Evolutionary conservation across 352 stramenopile genomes (phyloP), one percentile per base, ranked within the genome.

Genomic region (Phytophthora citricola): DNA sequence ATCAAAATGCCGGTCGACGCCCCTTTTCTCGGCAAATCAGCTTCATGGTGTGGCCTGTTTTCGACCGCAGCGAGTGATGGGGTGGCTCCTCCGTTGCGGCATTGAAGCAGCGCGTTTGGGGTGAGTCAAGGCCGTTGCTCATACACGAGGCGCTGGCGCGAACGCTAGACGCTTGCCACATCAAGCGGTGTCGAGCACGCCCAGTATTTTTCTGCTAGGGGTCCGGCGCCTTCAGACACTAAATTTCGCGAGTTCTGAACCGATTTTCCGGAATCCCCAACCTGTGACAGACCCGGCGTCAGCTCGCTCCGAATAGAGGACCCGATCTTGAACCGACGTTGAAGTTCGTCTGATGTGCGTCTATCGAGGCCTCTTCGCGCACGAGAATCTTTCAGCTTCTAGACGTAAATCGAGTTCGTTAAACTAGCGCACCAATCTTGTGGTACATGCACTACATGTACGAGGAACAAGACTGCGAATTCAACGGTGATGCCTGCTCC

Each of bases 21-120:
- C 31, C 54, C 46, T 70, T 57, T 70, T 70, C 46, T 65, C 27
- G 3, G 36, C 62, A 70, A 65, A 69, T 64, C 62, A 69, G 62
- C 59, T 49, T 55, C 31, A 45, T 44, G 24, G n/a, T 1, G 22
- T 39, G 44, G 20, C 59, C 41, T 56, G 52, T 47, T 47, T 44
- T 36, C 34, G 27, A 38, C 29, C 22, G 32, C 10, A 31, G 47
- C n/a, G 38, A 22, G 38, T 43, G 38, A 43, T 43, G 38, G 38
- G 38, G 34, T 63, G 58, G 24, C 34, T 38, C 5, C 51, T 5
- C 38, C 9, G 12, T 32, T 67, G 58, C 32, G 44, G 50, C 60
- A 63, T 57, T 57, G 34, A 52, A 63, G 34, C 34, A 20, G 41
- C 32, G 44, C 2, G 38, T 22, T 7, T 22, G 5, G 27, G 15